Evolutionary conservation across 306 rosid species (phyloP).

Genomic region (Coriaria nepalensis): DNA sequence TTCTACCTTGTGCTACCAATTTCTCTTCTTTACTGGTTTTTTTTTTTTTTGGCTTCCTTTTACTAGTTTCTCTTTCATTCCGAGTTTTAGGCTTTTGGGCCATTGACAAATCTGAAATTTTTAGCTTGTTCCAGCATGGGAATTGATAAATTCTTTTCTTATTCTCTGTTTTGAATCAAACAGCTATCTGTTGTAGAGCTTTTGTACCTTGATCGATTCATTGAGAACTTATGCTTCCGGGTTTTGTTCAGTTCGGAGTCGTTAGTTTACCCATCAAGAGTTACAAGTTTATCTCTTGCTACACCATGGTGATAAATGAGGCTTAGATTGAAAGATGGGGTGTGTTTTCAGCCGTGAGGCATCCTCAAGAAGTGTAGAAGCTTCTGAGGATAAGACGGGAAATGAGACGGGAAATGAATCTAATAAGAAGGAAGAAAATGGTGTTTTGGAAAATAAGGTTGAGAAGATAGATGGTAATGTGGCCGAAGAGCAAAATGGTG

Average conservation of each 20-base stretch:
- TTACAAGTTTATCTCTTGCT: too few relatives aligned
- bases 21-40: not conserved
- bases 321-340: conserved; percentile 48
- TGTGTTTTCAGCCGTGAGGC: conserved; percentile 44
- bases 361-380: conserved; percentile 20
- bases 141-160: too few relatives aligned
- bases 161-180: too few relatives aligned
- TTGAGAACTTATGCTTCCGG: too few relatives aligned
- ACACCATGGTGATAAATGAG: conserved; percentile 11
- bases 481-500: conserved; percentile 27
- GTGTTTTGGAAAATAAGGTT: conserved; percentile 7
- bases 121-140: too few relatives aligned
- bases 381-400: conserved; percentile 35
- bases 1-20: not conserved
- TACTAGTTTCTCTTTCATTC: not conserved
- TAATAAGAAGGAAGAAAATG: conserved; percentile 23
- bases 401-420: conserved; percentile 22
- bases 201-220: too few relatives aligned
- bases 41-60: not conserved
- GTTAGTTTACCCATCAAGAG: too few relatives aligned
- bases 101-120: too few relatives aligned
- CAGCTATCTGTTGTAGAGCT: too few relatives aligned
- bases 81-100: too few relatives aligned
- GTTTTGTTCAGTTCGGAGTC: not conserved
- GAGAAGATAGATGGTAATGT: conserved; percentile 13